A percentile compares a stretch with the other conserved stretches of the same genome.
phyloP scores from a whole-genome alignment of 495 filamentous ascomycete genomes.

The Penicillium canariense region DNA sequence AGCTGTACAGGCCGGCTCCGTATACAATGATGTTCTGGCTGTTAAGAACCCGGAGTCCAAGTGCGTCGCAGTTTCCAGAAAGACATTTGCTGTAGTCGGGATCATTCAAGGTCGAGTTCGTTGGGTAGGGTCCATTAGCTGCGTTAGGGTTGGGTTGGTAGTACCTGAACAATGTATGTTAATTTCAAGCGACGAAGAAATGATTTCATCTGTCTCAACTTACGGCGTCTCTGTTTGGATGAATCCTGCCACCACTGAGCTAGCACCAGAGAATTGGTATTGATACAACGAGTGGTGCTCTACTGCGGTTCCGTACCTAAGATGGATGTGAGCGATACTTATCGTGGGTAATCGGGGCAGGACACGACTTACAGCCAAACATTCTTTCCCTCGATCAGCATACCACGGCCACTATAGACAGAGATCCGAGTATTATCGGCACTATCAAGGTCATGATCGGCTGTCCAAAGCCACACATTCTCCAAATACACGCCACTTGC shows the following conservation, averaged over 20 bases:
- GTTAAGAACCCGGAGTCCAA: constrained; percentile 64
- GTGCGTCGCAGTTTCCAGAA: constrained; percentile 56
- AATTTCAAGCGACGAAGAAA: background rate
- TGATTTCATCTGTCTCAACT: constrained; percentile 6
- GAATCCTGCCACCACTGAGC: constrained; percentile 69
- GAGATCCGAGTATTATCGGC: constrained; percentile 57
- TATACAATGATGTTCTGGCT: constrained; percentile 60
- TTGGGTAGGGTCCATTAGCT: constrained; percentile 53
- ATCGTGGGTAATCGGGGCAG: no score
- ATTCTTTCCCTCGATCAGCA: constrained; percentile 56
- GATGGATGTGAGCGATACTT: constrained; percentile 6
- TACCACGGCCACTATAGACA: constrained; percentile 65
- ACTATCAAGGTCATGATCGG: constrained; percentile 73
- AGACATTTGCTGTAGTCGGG: constrained; percentile 56
- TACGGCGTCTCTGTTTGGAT: constrained; percentile 81
- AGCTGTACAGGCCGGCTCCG: constrained; percentile 71
- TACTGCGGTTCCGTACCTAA: constrained; percentile 61
- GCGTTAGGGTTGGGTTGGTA: constrained; percentile 67
- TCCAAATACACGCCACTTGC: constrained; percentile 57
- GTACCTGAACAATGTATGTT: constrained; percentile 26
- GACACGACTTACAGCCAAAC: constrained; percentile 53
- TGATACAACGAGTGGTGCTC: constrained; percentile 81
- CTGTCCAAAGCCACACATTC: constrained; percentile 69
- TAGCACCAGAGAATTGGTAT: constrained; percentile 70
- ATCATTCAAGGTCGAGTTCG: constrained; percentile 48